These are phyloP conservation scores for Pharnaceum exiguum DNA, from an alignment of 148 eudicot species.

Conservation along the genomic window DNA sequence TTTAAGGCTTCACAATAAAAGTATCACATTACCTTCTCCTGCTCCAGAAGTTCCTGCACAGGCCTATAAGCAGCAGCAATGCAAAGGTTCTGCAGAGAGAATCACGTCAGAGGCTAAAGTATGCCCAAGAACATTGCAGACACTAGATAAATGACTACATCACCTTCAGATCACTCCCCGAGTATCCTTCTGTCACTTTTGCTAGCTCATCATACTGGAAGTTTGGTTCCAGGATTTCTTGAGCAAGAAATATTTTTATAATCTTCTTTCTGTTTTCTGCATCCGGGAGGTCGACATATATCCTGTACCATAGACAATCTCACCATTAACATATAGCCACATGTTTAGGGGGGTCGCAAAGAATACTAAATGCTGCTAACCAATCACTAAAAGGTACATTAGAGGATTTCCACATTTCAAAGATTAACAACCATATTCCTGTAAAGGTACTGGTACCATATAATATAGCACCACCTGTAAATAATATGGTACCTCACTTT, in stretches of 20 bases:
- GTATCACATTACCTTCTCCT: constrained; percentile 61
- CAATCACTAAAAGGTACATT: too few species aligned
- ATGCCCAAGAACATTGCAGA: not conserved
- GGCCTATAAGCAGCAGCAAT: constrained; percentile 97
- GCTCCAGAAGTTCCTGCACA: constrained; percentile 87
- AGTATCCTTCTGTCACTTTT: constrained; percentile 84
- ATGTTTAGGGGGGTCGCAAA: too few species aligned
- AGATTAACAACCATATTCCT: too few species aligned
- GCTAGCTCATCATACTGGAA: constrained; percentile 75
- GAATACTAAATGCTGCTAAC: too few species aligned
- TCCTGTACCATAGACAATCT: constrained; percentile 43
- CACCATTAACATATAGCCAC: not conserved
- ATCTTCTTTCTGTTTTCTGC: constrained; percentile 78
- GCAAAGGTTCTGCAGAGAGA: constrained; percentile 75
- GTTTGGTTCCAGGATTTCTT: constrained; percentile 65
- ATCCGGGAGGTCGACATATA: constrained; percentile 93
- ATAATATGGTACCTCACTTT: too few species aligned
- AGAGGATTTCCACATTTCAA: too few species aligned
- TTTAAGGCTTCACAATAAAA: not conserved
- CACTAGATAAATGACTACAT: not conserved
- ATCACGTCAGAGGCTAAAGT: constrained; percentile 1
- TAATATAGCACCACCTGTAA: too few species aligned
- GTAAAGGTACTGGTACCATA: too few species aligned
- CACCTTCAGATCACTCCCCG: constrained; percentile 98
- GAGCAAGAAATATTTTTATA: constrained; percentile 76